Conservation (phyloP, 2,329 filamentous ascomycete genomes). For the Hysterium pulicare region DNA sequence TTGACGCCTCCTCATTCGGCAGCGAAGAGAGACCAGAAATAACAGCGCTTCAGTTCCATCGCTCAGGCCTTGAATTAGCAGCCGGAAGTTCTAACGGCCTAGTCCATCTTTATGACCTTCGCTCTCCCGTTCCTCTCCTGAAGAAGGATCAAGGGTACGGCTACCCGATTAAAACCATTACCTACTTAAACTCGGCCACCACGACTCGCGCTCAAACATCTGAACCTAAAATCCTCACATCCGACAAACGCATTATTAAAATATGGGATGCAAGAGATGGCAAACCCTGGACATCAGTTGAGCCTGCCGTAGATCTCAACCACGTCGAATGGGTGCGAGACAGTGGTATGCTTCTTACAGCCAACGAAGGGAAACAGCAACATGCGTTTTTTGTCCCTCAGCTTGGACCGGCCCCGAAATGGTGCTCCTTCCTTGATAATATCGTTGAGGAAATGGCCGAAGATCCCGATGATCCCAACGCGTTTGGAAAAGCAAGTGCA, state of each 20-base stretch:
- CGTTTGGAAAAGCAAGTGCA: slow-evolving; percentile 48
- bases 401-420: slow-evolving; percentile 86
- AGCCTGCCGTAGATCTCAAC: slow-evolving; percentile 92
- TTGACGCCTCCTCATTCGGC: slow-evolving; percentile 30
- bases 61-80: slow-evolving; percentile 78
- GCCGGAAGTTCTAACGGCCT: slow-evolving; percentile 86
- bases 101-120: slow-evolving; percentile 86
- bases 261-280: slow-evolving; percentile 85
- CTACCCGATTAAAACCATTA: slow-evolving; percentile 82
- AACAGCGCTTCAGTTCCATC: slow-evolving; percentile 82
- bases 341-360: slow-evolving; percentile 91
- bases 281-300: slow-evolving; percentile 89
- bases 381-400: slow-evolving; percentile 95
- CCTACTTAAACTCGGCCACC: slow-evolving; percentile 65
- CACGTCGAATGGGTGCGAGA: slow-evolving; percentile 89
- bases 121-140: slow-evolving; percentile 78
- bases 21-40: slow-evolving; percentile 64
- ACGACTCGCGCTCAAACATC: slow-evolving; percentile 60
- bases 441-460: slow-evolving; percentile 99
- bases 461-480: slow-evolving; percentile 61
- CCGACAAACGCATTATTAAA: slow-evolving; percentile 96
- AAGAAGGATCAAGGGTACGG: slow-evolving; percentile 96
- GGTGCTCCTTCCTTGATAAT: slow-evolving; percentile 96
- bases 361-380: slow-evolving; percentile 93
- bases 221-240: slow-evolving; percentile 76